These are phyloP conservation scores for Gynostemma pentaphyllum DNA, from an alignment of 306 rosid genomes.

Conservation along the genomic window DNA sequence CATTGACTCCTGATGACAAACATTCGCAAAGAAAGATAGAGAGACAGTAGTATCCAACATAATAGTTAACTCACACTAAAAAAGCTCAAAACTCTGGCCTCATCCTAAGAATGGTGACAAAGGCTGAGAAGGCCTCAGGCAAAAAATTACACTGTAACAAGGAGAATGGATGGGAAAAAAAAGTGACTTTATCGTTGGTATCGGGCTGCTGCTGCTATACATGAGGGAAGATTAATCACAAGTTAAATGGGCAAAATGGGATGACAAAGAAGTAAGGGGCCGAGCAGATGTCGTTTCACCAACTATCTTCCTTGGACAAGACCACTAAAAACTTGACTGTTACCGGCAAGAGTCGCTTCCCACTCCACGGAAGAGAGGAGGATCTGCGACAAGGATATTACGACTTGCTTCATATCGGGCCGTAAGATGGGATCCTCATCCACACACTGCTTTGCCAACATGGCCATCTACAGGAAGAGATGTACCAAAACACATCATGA, in stretches of 20 bases:
- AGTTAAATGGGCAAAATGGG: background rate
- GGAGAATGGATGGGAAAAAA: background rate
- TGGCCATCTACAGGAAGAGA: slow-evolving; percentile 44
- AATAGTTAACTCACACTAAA: background rate
- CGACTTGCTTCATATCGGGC: slow-evolving; percentile 86
- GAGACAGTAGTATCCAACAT: background rate
- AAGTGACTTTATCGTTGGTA: background rate
- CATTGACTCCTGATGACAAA: background rate
- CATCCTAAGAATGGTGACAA: background rate
- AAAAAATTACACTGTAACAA: background rate
- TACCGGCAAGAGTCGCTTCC: slow-evolving; percentile 99
- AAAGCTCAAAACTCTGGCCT: background rate
- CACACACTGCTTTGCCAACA: slow-evolving; percentile 87
- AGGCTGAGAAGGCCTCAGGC: background rate
- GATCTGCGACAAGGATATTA: slow-evolving; percentile 85
- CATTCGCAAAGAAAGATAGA: background rate
- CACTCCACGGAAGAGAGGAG: slow-evolving; percentile 86
- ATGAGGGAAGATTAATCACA: slow-evolving; percentile 1
- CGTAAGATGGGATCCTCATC: slow-evolving; percentile 83
- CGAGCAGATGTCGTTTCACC: slow-evolving; percentile 6
- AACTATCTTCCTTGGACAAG: slow-evolving; percentile 93
- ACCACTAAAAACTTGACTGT: slow-evolving; percentile 97
- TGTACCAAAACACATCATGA: slow-evolving; percentile 6
- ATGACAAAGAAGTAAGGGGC: background rate
- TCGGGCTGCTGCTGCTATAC: slow-evolving; percentile 3